Conservation (phyloP, 2,329 filamentous ascomycete species). For the Trichoderma atroviride region DNA sequence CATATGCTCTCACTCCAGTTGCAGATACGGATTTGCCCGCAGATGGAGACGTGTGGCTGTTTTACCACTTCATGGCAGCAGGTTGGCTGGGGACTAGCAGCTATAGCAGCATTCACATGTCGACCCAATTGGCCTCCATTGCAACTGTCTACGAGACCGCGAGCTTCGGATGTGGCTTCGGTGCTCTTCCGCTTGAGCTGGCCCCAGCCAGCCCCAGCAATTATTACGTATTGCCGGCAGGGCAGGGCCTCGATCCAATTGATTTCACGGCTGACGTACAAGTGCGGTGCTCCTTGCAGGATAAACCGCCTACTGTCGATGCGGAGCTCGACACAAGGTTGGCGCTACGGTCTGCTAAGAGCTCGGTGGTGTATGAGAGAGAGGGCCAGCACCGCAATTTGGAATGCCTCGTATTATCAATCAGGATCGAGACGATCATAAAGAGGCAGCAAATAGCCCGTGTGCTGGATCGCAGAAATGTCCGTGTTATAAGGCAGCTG, state of each 20-base stretch:
- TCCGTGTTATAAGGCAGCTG: not conserved
- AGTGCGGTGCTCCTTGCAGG: slow-evolving; percentile 10
- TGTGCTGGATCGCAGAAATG: not conserved
- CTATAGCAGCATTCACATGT: slow-evolving; percentile 5
- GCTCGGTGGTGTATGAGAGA: not conserved
- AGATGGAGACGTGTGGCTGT: not conserved
- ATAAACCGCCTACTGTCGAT: not conserved
- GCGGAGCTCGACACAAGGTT: slow-evolving; percentile 2
- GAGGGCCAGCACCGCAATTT: not conserved
- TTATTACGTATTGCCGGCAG: not conserved
- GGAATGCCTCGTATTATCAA: slow-evolving; percentile 7
- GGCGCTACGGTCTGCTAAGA: not conserved
- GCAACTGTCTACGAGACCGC: not conserved
- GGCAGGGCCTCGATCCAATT: not conserved
- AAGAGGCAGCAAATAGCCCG: not conserved
- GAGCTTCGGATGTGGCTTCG: slow-evolving; percentile 5
- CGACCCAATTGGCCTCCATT: not conserved
- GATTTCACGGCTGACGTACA: not conserved
- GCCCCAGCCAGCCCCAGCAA: not conserved
- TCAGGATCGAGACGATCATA: not conserved
- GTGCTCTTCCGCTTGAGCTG: slow-evolving; percentile 8
- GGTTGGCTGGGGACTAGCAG: not conserved
- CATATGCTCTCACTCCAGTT: not conserved
- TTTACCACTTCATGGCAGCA: slow-evolving; percentile 5
- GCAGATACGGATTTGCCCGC: not conserved